Base-by-base conservation (phyloP, 352 stramenopile species). In the Elongisporangium prolatum region DNA sequence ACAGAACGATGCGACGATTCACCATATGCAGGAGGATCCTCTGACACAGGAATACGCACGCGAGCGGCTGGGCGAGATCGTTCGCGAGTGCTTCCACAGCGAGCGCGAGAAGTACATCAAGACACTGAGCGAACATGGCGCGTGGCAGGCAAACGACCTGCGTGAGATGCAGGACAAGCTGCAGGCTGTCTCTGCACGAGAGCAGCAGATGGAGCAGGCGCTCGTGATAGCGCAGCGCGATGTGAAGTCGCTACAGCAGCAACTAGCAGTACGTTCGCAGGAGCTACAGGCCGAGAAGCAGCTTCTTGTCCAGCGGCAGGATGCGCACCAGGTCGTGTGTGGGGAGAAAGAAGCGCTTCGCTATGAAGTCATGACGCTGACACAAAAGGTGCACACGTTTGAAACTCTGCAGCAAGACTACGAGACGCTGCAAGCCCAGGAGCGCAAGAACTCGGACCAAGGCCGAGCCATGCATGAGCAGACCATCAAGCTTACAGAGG, bases 61-160 rank as follows among this genome's bases (percentile, higher is more conserved):
- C 40, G 67, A 67, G 21, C 71, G 80, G 3, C 61, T 93, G 13
- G 70, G 66, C 34, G 84, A 93, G 61, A 77, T 93, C 56, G 65
- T 93, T 7, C 64, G 78, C 17, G 79, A 91, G 59, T 83, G 72
- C 21, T 89, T 93, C 61, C 69, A 75, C 9, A 70, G 82, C 21
- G 79, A 89, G 52, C 71, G 79, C 18, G 81, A 93, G 59, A 71
- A 82, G n/a, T 91, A 88, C 60, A 71, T 93, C 56, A 77, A 85
- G 48, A 67, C 76, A 10, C 71, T 91, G 67, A 84, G 68, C 51
- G 78, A 88, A 48, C 80, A 91, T 57, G 71, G 86, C 37, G 83
- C 80, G 48, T 89, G 76, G 79, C 79, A 89, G 48, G 80, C 80
- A 20, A 86, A 69, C 25, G 74, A 87, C 48, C 44, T 89, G 25